These are phyloP conservation scores for Zygosaccharomyces gambellarensis DNA, from an alignment of 805 yeast species.

Conservation along the genomic window DNA sequence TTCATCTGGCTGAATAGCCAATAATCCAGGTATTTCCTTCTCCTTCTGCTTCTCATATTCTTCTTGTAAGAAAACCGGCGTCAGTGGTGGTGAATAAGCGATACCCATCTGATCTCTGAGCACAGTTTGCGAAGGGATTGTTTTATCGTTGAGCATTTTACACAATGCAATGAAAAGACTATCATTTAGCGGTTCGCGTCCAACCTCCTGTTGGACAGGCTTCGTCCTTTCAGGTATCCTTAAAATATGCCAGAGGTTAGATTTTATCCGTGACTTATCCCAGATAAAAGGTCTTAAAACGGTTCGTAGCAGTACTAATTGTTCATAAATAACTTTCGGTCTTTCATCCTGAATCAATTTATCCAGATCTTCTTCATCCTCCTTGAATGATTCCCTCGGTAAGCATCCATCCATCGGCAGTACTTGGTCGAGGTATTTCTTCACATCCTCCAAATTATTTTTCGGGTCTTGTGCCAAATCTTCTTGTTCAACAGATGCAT, in stretches of 20 bases:
- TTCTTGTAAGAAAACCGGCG: conserved; percentile 14
- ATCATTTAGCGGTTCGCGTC: conserved; percentile 19
- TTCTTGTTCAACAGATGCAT: conserved; percentile 27
- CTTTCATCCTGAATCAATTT: conserved; percentile 26
- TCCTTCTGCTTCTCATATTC: conserved; percentile 17
- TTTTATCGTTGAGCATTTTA: conserved; percentile 6
- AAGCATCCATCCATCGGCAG: conserved; percentile 6
- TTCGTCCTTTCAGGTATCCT: conserved; percentile 20
- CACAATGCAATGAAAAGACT: conserved; percentile 15
- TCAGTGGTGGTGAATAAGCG: conserved; percentile 17
- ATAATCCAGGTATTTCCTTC: conserved; percentile 17
- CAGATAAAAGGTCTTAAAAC: conserved; percentile 26
- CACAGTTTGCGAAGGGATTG: conserved; percentile 6
- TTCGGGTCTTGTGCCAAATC: neutral
- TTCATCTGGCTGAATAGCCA: conserved; percentile 10
- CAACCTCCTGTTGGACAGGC: neutral
- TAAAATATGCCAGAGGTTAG: conserved; percentile 25
- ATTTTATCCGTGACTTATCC: conserved; percentile 26
- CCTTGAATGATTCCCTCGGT: neutral
- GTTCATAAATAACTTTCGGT: conserved; percentile 31
- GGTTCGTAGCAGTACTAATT: conserved; percentile 23
- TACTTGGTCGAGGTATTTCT: conserved; percentile 5
- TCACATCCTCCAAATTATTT: neutral
- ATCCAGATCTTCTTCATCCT: conserved; percentile 5
- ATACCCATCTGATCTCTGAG: conserved; percentile 21